These are phyloP conservation scores for Trichodelitschia bisporula DNA, from an alignment of 495 filamentous ascomycete species.

Conservation along the genomic window DNA sequence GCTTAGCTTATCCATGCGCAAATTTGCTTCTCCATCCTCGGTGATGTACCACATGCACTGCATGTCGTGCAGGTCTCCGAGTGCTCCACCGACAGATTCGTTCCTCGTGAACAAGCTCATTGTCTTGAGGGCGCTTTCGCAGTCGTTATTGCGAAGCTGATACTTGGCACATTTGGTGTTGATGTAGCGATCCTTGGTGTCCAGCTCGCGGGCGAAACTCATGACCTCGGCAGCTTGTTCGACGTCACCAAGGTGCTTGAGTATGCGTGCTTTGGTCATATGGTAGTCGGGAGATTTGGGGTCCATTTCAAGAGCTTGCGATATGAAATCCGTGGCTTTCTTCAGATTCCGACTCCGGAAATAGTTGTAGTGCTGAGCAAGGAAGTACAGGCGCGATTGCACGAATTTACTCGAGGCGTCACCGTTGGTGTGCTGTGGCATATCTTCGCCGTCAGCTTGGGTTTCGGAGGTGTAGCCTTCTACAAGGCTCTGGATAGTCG, in stretches of 20 bases:
- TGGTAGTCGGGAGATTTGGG: conserved; percentile 72
- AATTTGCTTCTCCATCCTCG: conserved; percentile 79
- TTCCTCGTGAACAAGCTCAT: conserved; percentile 91
- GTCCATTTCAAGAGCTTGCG: conserved; percentile 54
- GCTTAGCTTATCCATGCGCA: conserved; percentile 57
- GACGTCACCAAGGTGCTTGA: conserved; percentile 68
- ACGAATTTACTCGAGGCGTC: conserved; percentile 36
- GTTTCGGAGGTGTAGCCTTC: conserved; percentile 43
- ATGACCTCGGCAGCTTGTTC: conserved; percentile 67
- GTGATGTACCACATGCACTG: conserved; percentile 95
- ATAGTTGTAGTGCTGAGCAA: conserved; percentile 94
- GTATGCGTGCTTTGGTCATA: conserved; percentile 87
- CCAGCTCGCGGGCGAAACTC: conserved; percentile 63
- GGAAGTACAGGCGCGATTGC: conserved; percentile 64
- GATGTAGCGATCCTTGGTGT: conserved; percentile 83
- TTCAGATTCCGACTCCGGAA: conserved; percentile 57
- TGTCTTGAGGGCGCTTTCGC: conserved; percentile 56
- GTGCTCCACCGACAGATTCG: conserved; percentile 64
- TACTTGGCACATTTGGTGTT: conserved; percentile 98
- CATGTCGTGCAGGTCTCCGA: conserved; percentile 91
- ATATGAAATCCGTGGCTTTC: conserved; percentile 60
- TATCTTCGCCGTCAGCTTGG: conserved; percentile 18
- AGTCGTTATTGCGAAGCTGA: conserved; percentile 76
- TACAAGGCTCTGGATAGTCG: conserved; percentile 47
- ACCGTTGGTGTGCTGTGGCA: conserved; percentile 16